Percentiles rank a stretch among this genome's conserved stretches.
These are phyloP conservation scores for Furcasterigmium sp. DNA, from an alignment of 2,329 filamentous ascomycete genomes.

Conservation along the genomic window DNA sequence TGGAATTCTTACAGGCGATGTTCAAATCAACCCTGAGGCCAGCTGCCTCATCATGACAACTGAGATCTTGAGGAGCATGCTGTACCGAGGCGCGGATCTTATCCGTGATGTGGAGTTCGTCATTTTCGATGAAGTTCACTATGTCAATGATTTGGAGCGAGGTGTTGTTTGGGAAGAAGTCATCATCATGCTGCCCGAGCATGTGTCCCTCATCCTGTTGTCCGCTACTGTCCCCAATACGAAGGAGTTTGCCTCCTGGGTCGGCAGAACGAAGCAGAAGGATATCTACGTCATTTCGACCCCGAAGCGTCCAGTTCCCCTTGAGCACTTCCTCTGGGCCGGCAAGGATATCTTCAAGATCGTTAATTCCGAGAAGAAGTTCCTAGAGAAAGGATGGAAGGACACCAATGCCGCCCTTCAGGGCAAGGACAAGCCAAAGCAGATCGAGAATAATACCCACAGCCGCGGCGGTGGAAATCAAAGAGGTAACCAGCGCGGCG, in stretches of 20 bases:
- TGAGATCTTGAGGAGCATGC: conserved; percentile 95
- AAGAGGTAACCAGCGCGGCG: conserved; percentile 34
- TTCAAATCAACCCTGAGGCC: conserved; percentile 95
- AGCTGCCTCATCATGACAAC: conserved; percentile 99
- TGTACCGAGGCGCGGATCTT: conserved; percentile 91
- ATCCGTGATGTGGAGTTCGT: conserved; percentile 98
- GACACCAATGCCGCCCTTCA: conserved; percentile 79
- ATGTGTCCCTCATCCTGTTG: conserved; percentile 89
- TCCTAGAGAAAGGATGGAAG: conserved; percentile 91
- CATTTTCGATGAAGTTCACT: conserved; percentile 98
- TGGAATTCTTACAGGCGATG: conserved; percentile 92
- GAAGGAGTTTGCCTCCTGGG: conserved; percentile 96
- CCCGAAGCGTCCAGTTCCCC: conserved; percentile 85
- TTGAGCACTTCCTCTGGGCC: conserved; percentile 96
- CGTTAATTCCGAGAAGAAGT: conserved; percentile 86
- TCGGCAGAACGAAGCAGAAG: conserved; percentile 95
- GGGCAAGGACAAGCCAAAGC: conserved; percentile 72
- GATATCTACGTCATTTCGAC: conserved; percentile 99
- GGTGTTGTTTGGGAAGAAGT: conserved; percentile 99
- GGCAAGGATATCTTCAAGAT: conserved; percentile 91
- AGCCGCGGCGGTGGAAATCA: conserved; percentile 24
- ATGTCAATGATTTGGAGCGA: conserved; percentile 92
- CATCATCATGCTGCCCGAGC: conserved; percentile 98
- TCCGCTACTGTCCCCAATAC: conserved; percentile 98
- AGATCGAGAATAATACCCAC: conserved; percentile 28